Evolutionary conservation across 345 rosid genomes (phyloP).

Genomic region (Sisymbrium irio): DNA sequence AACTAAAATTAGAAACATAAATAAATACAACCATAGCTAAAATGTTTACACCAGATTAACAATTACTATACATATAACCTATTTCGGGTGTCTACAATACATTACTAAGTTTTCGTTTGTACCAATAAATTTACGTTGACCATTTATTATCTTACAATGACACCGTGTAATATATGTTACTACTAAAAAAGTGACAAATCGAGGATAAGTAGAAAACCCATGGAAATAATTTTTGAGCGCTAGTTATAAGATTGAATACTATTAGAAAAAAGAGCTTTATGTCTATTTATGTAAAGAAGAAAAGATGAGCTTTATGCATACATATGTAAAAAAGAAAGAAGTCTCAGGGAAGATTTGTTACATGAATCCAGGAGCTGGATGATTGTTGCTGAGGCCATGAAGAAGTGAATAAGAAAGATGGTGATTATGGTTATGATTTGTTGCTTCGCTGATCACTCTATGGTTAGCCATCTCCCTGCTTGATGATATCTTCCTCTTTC

Average conservation of each 20-base stretch:
- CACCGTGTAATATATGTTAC: not conserved
- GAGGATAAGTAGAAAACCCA: constrained; percentile 9
- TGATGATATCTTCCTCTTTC: constrained; percentile 13
- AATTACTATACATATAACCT: not conserved
- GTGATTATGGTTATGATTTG: constrained; percentile 55
- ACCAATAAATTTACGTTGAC: constrained; percentile 15
- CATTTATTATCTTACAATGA: not conserved
- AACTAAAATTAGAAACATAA: not conserved
- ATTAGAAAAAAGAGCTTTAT: not conserved
- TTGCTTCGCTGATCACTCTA: constrained; percentile 61
- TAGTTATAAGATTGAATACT: not conserved
- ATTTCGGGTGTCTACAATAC: not conserved
- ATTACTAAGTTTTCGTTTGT: constrained; percentile 5
- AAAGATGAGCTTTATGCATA: not conserved
- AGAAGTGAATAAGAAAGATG: constrained; percentile 67
- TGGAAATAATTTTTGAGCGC: not conserved
- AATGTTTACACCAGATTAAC: not conserved
- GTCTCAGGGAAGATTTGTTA: constrained; percentile 24
- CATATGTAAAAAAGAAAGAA: not conserved
- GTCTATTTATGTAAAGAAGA: not conserved
- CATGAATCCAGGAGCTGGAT: constrained; percentile 64
- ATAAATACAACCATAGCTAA: not conserved
- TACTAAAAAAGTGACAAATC: constrained; percentile 13
- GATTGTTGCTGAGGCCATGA: constrained; percentile 61
- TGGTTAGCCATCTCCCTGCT: constrained; percentile 63